Conservation (phyloP, 1,139 yeast genomes). For the Hansenula sp. region DNA sequence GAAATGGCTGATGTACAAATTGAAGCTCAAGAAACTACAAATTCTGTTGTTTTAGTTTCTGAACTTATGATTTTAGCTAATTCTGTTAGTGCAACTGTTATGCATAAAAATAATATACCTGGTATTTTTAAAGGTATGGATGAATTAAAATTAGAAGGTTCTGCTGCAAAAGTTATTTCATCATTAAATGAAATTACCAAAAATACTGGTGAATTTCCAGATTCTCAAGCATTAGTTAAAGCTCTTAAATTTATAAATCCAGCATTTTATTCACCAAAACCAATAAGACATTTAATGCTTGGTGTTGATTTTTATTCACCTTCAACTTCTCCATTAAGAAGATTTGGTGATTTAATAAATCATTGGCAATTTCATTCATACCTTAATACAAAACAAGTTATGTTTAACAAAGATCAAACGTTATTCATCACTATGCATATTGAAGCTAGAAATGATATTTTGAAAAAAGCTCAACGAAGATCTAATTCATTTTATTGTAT, state of each 20-base stretch:
- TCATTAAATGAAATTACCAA: slow-evolving; percentile 23
- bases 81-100: slow-evolving; percentile 51
- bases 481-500: neutral
- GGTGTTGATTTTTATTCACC: slow-evolving; percentile 66
- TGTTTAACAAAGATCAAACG: slow-evolving; percentile 22
- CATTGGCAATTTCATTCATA: slow-evolving; percentile 61
- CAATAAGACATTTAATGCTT: slow-evolving; percentile 54
- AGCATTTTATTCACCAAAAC: slow-evolving; percentile 35
- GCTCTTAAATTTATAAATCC: slow-evolving; percentile 33
- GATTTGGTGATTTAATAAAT: slow-evolving; percentile 77
- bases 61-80: slow-evolving; percentile 84
- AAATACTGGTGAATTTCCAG: slow-evolving; percentile 18
- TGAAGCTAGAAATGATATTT: slow-evolving; percentile 29
- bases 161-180: slow-evolving; percentile 24
- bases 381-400: slow-evolving; percentile 12
- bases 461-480: slow-evolving; percentile 21
- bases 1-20: slow-evolving; percentile 18
- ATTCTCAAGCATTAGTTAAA: slow-evolving; percentile 32
- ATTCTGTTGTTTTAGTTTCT: slow-evolving; percentile 60
- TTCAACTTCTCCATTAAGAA: slow-evolving; percentile 84
- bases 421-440: slow-evolving; percentile 26
- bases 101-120: slow-evolving; percentile 43
- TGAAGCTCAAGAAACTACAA: slow-evolving; percentile 22
- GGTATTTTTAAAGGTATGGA: slow-evolving; percentile 54
- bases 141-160: slow-evolving; percentile 26